Evolutionary conservation across 345 rosid species (phyloP), one percentile per base, ranked within the genome.

Genomic region (Anacardium occidentale): DNA sequence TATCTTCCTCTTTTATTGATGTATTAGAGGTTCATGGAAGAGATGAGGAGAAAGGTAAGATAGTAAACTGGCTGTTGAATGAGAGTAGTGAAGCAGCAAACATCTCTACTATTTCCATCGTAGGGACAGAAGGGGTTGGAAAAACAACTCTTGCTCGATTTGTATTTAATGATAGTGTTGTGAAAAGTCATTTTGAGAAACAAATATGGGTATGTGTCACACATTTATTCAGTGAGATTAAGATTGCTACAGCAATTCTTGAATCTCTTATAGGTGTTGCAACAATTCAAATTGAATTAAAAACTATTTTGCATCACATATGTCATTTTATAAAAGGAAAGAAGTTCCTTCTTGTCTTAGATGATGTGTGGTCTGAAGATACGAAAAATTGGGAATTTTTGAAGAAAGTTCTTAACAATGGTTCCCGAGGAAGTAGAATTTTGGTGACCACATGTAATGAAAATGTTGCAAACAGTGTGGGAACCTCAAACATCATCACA

Each of bases 291-390:
- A 3, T 1, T 29, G 32, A 29, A 29, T 29, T 29, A 1, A 29
- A 29, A 1, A n/a, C n/a, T 10, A 15, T 68, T 7, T 18, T 26
- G 4, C 2, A 18, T n/a, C 10, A 53, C 10, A 32, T 54, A 32
- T 48, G 48, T 1, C 21, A 53, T 15, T 51, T 1, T 4, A 18
- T 68, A 17, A 7, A 10, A 57, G 26, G 66, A 14, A 65, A 50
- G 14, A 74, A 21, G 40, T 44, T 75, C 10, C 51, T 69, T 69
- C 74, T 75, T 40, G 74, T 75, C 4, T 29, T 58, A 24, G n/a
- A 25, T 58, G 62, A 58, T 58, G 62, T 13, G 4, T 25, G 62
- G 62, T 12, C 18, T 13, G 62, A 58, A 25, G n/a, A 25, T 58
- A 7, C 34, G 0, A 26, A 13, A 5, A 0, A 2, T 12, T 59